Evolutionary conservation across 176 grass and related monocot species (phyloP), one percentile per base, ranked within the genome.

Genomic region (Miscanthus lutarioriparius): DNA sequence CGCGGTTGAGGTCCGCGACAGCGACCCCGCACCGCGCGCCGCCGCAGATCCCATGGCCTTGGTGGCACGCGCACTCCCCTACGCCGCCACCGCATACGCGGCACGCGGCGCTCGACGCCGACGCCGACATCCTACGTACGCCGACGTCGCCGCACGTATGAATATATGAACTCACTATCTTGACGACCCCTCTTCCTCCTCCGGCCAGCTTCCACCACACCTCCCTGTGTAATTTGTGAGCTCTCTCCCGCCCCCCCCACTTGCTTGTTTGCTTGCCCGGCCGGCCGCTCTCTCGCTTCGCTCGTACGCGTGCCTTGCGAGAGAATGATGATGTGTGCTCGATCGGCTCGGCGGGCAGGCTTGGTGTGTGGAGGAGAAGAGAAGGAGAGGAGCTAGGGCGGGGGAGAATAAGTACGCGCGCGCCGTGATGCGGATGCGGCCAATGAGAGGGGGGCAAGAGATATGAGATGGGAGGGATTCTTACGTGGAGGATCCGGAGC

Each of bases 401-500:
- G 71, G 25, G 38, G 22, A 32, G 80, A 87, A 91, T 87, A 84
- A 84, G 75, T 80, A 84, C 56, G 74, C 61, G 80, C 13, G 25
- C 64, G 32, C 51, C 7, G 4, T 59, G 56, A 28, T 28, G 61
- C 61, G 7, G 69, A 19, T 19, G 77, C 41, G 45, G 76, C 82
- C 80, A 83, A 87, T 90, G 58, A 63, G 75, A 69, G 63, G 0
- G 63, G 69, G 41, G 80, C 47, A 43, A 91, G 25, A 84, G 80
- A 84, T 84, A 41, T 87, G 89, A 84, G 84, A 87, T 54, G 75
- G 69, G 75, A 39, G 76, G 62, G 27, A 84, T 84, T 67, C 85
- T 80, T 87, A 87, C 89, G 89, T 91, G 89, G 89, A 53, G 40
- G 80, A 83, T 87, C 70, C 76, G 40, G 75, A 84, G 70, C 89